phyloP scores from a whole-genome alignment of 768 basidiomycete species.

The Cystofilobasidium bisporidii region DNA sequence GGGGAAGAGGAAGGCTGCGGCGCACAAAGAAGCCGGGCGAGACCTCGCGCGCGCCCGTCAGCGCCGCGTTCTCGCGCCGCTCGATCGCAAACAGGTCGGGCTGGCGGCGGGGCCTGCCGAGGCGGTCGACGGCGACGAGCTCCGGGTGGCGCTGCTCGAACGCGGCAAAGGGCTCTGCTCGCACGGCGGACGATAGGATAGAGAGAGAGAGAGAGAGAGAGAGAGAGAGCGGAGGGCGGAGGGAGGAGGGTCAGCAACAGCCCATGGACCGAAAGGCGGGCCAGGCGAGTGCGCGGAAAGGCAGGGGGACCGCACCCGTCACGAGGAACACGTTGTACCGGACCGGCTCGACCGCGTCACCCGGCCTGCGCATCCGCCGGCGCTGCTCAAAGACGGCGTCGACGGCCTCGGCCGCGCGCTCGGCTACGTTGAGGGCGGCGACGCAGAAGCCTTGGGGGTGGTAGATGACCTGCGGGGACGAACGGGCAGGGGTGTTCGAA shows the following conservation, averaged over 20 bases:
- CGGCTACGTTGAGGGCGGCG: slow-evolving; percentile 53
- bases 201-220: not conserved
- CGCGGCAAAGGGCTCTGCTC: slow-evolving; percentile 38
- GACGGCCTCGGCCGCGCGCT: slow-evolving; percentile 40
- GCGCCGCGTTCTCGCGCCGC: slow-evolving; percentile 78
- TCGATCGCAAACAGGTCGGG: slow-evolving; percentile 75
- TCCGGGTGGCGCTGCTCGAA: slow-evolving; percentile 39
- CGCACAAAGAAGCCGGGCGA: slow-evolving; percentile 38
- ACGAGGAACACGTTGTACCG: slow-evolving; percentile 71
- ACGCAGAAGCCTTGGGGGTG: slow-evolving; percentile 57
- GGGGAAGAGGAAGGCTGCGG: slow-evolving; percentile 7
- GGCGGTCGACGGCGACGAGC: slow-evolving; percentile 38
- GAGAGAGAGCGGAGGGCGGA: not conserved
- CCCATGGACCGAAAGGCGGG: not conserved
- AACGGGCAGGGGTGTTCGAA: not conserved
- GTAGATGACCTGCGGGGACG: slow-evolving; percentile 50
- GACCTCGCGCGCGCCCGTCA: slow-evolving; percentile 75
- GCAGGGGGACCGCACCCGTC: slow-evolving; percentile 44
- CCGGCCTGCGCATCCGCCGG: slow-evolving; percentile 28
- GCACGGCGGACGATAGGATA: not conserved
- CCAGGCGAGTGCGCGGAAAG: slow-evolving; percentile 38
- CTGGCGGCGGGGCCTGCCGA: slow-evolving; percentile 33
- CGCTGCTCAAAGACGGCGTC: slow-evolving; percentile 34
- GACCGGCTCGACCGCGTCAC: slow-evolving; percentile 25
- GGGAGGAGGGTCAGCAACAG: too few species aligned